These are phyloP conservation scores for Melaleuca alternifolia DNA, from an alignment of 345 rosid species.

Conservation along the genomic window DNA sequence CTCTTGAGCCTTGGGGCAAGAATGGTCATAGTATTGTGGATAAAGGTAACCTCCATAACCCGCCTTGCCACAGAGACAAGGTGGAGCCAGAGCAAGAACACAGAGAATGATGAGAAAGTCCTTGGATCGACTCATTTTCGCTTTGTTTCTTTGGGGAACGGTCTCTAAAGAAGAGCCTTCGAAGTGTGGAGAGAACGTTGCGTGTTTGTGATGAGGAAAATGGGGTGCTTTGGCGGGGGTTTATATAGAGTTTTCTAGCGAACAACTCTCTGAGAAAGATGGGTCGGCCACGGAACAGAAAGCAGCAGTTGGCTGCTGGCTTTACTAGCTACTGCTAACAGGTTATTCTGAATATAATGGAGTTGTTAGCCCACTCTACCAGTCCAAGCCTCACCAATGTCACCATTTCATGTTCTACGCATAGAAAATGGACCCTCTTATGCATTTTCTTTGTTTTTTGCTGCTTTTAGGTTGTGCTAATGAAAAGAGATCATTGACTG, in stretches of 20 bases:
- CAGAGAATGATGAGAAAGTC: background rate
- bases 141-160: background rate
- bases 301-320: background rate
- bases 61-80: constrained; percentile 20
- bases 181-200: background rate
- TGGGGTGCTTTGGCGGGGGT: too few relatives aligned
- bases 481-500: too few relatives aligned
- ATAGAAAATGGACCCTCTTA: background rate
- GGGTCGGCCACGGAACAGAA: background rate
- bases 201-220: background rate
- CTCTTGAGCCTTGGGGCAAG: constrained; percentile 49
- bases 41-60: constrained; percentile 29
- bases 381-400: background rate
- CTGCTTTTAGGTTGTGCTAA: background rate
- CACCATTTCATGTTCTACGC: background rate
- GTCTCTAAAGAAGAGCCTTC: background rate
- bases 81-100: constrained; percentile 33
- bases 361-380: background rate
- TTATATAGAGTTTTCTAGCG: background rate
- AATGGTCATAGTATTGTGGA: constrained; percentile 44
- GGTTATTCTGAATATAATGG: background rate
- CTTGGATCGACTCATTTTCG: background rate
- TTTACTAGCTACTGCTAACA: background rate
- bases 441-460: background rate
- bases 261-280: background rate